These are phyloP conservation scores for Niveomyces coronatus DNA, from an alignment of 2,329 filamentous ascomycete species.

Conservation along the genomic window DNA sequence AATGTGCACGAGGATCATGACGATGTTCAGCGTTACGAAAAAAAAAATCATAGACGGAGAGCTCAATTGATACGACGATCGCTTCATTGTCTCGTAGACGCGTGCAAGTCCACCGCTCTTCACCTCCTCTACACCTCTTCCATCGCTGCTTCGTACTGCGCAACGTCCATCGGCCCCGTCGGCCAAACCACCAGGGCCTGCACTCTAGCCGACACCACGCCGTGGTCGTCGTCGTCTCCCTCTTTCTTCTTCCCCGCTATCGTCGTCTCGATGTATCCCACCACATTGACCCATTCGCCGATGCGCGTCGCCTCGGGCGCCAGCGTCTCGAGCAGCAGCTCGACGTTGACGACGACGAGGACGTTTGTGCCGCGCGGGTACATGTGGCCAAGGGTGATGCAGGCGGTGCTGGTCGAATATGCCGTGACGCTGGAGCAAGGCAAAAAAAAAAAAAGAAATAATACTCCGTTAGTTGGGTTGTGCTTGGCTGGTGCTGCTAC, in stretches of 20 bases:
- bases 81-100: too few relatives aligned
- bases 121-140: slow-evolving; percentile 16
- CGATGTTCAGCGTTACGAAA: too few relatives aligned
- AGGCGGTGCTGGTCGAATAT: slow-evolving; percentile 44
- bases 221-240: too few relatives aligned
- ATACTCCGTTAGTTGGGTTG: not conserved
- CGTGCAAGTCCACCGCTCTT: slow-evolving; percentile 12
- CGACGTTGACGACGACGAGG: slow-evolving; percentile 56
- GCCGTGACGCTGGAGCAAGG: slow-evolving; percentile 33
- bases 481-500: too few relatives aligned
- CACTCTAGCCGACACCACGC: slow-evolving; percentile 29
- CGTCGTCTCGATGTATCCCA: slow-evolving; percentile 71
- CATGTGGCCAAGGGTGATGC: slow-evolving; percentile 58
- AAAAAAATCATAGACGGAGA: too few relatives aligned
- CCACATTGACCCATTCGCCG: slow-evolving; percentile 82
- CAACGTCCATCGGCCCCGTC: slow-evolving; percentile 61
- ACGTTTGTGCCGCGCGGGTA: slow-evolving; percentile 40
- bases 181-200: slow-evolving; percentile 73
- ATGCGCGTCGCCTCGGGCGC: slow-evolving; percentile 52
- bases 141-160: slow-evolving; percentile 57
- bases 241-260: too few relatives aligned
- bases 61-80: too few relatives aligned
- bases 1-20: too few relatives aligned
- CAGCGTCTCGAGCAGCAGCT: slow-evolving; percentile 57
- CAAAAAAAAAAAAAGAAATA: not conserved